These are phyloP conservation scores for Wickerhamomyces ciferrii DNA, from an alignment of 805 yeast genomes.

Conservation along the genomic window DNA sequence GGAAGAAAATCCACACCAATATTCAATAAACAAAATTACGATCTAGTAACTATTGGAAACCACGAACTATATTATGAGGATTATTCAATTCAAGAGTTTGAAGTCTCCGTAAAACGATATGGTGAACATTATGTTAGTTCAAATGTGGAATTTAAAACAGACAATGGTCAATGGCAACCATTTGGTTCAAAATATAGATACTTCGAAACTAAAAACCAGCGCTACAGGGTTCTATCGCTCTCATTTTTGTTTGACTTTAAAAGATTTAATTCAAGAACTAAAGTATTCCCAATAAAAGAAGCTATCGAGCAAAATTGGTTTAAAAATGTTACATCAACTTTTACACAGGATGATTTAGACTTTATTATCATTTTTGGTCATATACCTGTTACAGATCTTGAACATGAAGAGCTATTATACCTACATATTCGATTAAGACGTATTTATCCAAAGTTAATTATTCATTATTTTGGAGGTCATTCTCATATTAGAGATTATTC, in stretches of 20 bases:
- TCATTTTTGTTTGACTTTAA: conserved; percentile 78
- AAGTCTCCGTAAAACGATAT: conserved; percentile 49
- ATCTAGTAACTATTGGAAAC: conserved; percentile 80
- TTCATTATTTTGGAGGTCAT: conserved; percentile 93
- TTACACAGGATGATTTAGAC: conserved; percentile 46
- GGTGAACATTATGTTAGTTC: conserved; percentile 65
- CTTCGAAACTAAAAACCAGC: conserved; percentile 54
- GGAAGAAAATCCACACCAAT: conserved; percentile 61
- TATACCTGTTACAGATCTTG: conserved; percentile 51
- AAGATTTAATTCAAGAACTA: conserved; percentile 51
- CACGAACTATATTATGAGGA: conserved; percentile 79
- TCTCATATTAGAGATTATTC: conserved; percentile 86
- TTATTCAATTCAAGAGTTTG: conserved; percentile 61
- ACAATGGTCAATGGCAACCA: conserved; percentile 41
- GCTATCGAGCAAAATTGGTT: conserved; percentile 65
- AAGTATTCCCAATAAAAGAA: conserved; percentile 57
- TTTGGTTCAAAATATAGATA: conserved; percentile 67
- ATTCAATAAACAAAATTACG: conserved; percentile 63
- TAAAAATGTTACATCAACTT: conserved; percentile 30
- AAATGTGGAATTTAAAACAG: conserved; percentile 56
- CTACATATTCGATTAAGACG: conserved; percentile 43
- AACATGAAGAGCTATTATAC: conserved; percentile 27
- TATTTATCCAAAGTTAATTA: conserved; percentile 53
- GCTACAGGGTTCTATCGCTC: conserved; percentile 54
- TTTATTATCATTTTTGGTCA: conserved; percentile 73